Conservation (phyloP, 345 rosid species). For the Citrus medica region DNA sequence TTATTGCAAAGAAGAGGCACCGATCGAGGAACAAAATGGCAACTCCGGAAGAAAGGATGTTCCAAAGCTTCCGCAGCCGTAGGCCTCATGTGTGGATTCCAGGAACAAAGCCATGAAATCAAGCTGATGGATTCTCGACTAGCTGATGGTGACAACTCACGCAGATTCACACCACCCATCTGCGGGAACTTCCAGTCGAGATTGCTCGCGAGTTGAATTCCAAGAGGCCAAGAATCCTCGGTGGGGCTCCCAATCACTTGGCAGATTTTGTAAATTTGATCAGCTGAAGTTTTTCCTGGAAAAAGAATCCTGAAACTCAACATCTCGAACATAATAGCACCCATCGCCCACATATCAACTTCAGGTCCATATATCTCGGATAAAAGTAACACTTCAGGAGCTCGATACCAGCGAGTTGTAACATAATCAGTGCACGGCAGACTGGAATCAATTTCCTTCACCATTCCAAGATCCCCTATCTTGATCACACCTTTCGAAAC, state of each 20-base stretch:
- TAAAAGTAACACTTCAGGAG: slow-evolving; percentile 44
- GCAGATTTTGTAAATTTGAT: slow-evolving; percentile 42
- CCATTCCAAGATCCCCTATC: too few relatives aligned
- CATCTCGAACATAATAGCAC: too few relatives aligned
- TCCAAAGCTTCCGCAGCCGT: slow-evolving; percentile 26
- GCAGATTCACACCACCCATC: slow-evolving; percentile 13
- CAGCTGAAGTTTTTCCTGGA: slow-evolving; percentile 25
- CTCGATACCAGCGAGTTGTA: slow-evolving; percentile 47
- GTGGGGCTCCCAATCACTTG: slow-evolving; percentile 40
- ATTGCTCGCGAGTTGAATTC: background rate
- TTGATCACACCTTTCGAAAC: slow-evolving; percentile 5
- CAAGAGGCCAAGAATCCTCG: slow-evolving; percentile 30
- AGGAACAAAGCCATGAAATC: slow-evolving; percentile 12
- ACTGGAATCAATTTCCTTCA: too few relatives aligned
- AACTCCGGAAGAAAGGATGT: slow-evolving; percentile 31
- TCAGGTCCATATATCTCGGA: slow-evolving; percentile 11
- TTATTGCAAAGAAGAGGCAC: too few relatives aligned
- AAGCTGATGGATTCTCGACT: background rate
- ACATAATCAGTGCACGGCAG: slow-evolving; percentile 16
- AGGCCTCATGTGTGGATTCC: slow-evolving; percentile 30
- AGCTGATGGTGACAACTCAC: slow-evolving; percentile 22
- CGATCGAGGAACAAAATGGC: slow-evolving; percentile 20
- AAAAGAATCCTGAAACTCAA: too few relatives aligned
- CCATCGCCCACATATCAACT: too few relatives aligned
- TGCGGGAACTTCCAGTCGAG: slow-evolving; percentile 38